Evolutionary conservation across 2,329 filamentous ascomycete genomes (phyloP).

Genomic region (Septoria petroselini): DNA sequence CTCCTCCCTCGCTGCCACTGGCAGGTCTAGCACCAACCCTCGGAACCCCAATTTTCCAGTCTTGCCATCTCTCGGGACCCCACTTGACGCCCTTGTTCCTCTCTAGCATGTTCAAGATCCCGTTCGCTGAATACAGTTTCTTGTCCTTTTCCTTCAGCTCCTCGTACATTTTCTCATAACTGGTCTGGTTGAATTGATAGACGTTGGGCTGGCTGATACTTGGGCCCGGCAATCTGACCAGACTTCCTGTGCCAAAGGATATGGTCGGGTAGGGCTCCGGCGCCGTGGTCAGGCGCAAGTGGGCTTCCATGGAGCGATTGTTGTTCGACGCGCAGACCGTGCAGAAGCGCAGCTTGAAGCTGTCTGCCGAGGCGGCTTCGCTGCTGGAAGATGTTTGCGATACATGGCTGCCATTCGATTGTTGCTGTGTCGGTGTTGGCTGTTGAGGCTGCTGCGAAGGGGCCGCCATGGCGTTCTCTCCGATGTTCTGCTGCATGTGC

Average conservation of each 20-base stretch:
- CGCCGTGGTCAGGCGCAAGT: conserved; percentile 81
- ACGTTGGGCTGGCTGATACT: conserved; percentile 92
- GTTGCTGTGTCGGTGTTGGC: neutral
- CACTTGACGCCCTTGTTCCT: conserved; percentile 90
- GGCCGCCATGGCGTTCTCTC: conserved; percentile 40
- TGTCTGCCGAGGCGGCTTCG: neutral
- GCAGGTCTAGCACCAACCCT: conserved; percentile 61
- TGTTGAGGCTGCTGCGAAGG: neutral
- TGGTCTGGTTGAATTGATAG: conserved; percentile 96
- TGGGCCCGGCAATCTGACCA: conserved; percentile 88
- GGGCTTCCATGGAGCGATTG: conserved; percentile 99
- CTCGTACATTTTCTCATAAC: conserved; percentile 90
- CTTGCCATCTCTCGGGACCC: conserved; percentile 95
- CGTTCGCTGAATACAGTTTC: conserved; percentile 84
- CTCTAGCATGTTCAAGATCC: conserved; percentile 91
- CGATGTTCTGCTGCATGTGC: conserved; percentile 27
- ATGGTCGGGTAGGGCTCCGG: conserved; percentile 74
- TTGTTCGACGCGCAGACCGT: conserved; percentile 99
- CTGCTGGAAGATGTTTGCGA: no score
- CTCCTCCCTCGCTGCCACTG: conserved; percentile 9
- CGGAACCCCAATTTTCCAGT: conserved; percentile 87
- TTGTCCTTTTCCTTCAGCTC: conserved; percentile 84
- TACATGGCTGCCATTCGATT: no score
- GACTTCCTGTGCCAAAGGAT: conserved; percentile 92
- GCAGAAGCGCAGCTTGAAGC: conserved; percentile 91